Conservation (phyloP, 805 yeast species). For the Yarrowia deformans region DNA sequence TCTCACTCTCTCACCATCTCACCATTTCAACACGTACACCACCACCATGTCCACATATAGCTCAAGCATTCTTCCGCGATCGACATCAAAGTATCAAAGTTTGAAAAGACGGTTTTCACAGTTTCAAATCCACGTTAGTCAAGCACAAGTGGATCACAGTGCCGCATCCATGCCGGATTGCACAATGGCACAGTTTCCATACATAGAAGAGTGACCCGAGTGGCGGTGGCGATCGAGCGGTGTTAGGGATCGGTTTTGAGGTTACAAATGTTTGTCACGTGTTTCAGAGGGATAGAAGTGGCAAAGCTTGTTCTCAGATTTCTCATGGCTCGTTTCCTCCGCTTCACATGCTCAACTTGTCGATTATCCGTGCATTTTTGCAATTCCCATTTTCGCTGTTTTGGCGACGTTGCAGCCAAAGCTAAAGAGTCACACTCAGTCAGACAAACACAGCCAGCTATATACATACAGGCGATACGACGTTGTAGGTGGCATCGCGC, state of each 20-base stretch:
- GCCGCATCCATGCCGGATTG: conserved; percentile 26
- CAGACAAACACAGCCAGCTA: neutral
- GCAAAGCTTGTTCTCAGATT: no score
- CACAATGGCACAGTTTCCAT: conserved; percentile 29
- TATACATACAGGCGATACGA: neutral
- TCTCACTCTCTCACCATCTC: no score
- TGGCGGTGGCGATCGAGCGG: conserved; percentile 21
- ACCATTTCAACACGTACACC: no score
- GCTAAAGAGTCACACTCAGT: conserved; percentile 10
- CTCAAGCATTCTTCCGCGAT: neutral
- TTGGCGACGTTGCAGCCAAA: conserved; percentile 31
- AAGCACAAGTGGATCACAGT: conserved; percentile 20
- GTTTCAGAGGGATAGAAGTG: no score
- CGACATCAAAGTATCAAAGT: conserved; percentile 16
- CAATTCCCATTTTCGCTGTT: conserved; percentile 12
- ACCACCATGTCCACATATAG: no score
- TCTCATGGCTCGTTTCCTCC: no score
- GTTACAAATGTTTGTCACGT: no score
- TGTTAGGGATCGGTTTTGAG: no score
- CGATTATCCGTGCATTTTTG: neutral
- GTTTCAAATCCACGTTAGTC: conserved; percentile 7
- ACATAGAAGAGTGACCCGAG: conserved; percentile 20
- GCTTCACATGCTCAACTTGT: neutral
- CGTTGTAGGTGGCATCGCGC: neutral
- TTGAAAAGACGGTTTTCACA: conserved; percentile 4